Percentiles rank a stretch among this genome's conserved stretches.
phyloP scores from a whole-genome alignment of 495 filamentous ascomycete genomes.

The Bathelium albidoporum region DNA sequence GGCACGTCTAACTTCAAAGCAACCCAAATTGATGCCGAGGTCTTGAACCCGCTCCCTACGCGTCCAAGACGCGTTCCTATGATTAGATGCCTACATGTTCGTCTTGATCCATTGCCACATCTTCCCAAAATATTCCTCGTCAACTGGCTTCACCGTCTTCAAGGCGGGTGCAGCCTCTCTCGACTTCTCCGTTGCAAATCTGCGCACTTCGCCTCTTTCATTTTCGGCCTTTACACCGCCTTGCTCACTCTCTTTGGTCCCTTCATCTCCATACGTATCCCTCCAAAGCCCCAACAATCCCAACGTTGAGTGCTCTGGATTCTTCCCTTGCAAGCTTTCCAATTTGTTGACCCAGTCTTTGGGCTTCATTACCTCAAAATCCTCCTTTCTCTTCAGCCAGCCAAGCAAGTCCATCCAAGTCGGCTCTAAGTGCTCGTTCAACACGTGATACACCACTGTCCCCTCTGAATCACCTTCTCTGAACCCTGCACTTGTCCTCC shows the following conservation, averaged over 20 bases:
- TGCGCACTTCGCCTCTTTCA: conserved; percentile 8
- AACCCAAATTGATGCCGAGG: too few relatives aligned
- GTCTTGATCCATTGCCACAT: conserved; percentile 39
- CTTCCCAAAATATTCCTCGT: conserved; percentile 31
- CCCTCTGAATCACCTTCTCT: not conserved
- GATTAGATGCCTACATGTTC: conserved; percentile 10
- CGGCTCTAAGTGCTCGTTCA: conserved; percentile 36
- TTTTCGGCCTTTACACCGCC: conserved; percentile 10
- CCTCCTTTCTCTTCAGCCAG: conserved; percentile 30
- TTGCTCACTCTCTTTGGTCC: conserved; percentile 1
- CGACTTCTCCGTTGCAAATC: conserved; percentile 30
- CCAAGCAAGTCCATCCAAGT: conserved; percentile 38
- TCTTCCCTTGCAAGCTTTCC: conserved; percentile 22
- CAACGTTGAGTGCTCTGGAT: conserved; percentile 29
- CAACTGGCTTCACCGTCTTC: conserved; percentile 30
- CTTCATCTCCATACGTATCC: conserved; percentile 25
- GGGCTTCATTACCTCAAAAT: conserved; percentile 32
- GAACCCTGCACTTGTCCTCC: conserved; percentile 22
- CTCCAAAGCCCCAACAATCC: conserved; percentile 42
- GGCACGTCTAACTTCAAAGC: too few relatives aligned
- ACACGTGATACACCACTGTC: conserved; percentile 38
- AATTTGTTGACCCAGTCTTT: conserved; percentile 35
- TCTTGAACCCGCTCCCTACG: too few relatives aligned
- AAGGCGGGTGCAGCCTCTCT: conserved; percentile 26
- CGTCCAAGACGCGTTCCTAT: too few relatives aligned